These are phyloP conservation scores for Talaromyces adpressus DNA, from an alignment of 495 filamentous ascomycete genomes.

Conservation along the genomic window DNA sequence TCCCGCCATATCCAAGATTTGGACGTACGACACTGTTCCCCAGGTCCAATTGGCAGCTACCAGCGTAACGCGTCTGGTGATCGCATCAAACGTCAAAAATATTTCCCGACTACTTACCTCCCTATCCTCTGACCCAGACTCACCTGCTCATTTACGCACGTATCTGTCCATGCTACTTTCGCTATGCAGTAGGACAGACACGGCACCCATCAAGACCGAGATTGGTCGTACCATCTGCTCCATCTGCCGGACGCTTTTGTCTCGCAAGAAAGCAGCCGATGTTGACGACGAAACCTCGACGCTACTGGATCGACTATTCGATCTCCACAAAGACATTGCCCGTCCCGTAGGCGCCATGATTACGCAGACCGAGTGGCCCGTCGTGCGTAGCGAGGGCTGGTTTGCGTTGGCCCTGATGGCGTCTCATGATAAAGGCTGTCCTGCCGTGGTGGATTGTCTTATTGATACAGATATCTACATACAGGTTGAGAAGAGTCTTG, in stretches of 20 bases:
- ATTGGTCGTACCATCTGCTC: conserved; percentile 59
- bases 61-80: conserved; percentile 59
- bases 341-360: conserved; percentile 54
- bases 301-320: conserved; percentile 44
- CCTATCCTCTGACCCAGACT: conserved; percentile 27
- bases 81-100: conserved; percentile 51
- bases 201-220: conserved; percentile 62
- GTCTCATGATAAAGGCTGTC: conserved; percentile 38
- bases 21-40: conserved; percentile 52
- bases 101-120: conserved; percentile 41
- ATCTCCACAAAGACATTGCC: conserved; percentile 40
- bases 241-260: conserved; percentile 54
- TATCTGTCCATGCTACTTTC: conserved; percentile 54
- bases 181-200: conserved; percentile 52
- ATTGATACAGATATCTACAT: conserved; percentile 37
- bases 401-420: conserved; percentile 72
- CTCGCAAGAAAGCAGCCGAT: conserved; percentile 21
- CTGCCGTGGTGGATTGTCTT: conserved; percentile 42
- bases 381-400: conserved; percentile 64
- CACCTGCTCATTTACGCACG: conserved; percentile 34
- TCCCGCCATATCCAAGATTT: conserved; percentile 50
- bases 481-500: conserved; percentile 45
- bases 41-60: conserved; percentile 66
- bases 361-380: conserved; percentile 60
- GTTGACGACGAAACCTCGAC: conserved; percentile 16